Conservation (phyloP, 2,329 filamentous ascomycete genomes). For the Talaromyces sp. region DNA sequence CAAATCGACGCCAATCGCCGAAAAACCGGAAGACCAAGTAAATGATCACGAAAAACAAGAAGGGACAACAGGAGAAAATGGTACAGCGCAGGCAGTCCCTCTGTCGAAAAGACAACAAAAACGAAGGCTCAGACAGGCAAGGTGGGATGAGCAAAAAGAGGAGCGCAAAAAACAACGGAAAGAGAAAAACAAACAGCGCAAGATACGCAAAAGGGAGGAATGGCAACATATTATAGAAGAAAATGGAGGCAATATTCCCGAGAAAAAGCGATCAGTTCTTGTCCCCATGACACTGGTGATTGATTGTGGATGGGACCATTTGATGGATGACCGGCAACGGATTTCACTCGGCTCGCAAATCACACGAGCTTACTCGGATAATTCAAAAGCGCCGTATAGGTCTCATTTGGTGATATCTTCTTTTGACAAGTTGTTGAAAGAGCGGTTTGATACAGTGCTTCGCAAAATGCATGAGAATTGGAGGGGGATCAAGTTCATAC, state of each 20-base stretch:
- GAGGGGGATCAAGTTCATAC: constrained; percentile 72
- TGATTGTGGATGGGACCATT: constrained; percentile 86
- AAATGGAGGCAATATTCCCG: constrained; percentile 25
- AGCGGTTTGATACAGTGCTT: constrained; percentile 76
- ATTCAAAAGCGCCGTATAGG: constrained; percentile 64
- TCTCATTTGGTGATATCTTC: constrained; percentile 73
- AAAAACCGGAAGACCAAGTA: neutral
- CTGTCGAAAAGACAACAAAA: constrained; percentile 87
- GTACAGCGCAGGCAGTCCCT: constrained; percentile 17
- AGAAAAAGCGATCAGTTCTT: constrained; percentile 44
- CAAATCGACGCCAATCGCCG: neutral
- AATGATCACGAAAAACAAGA: constrained; percentile 12
- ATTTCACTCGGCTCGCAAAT: constrained; percentile 80
- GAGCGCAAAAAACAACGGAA: constrained; percentile 57
- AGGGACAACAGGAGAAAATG: neutral
- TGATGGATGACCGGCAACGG: constrained; percentile 84
- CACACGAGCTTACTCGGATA: constrained; percentile 85
- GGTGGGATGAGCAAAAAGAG: constrained; percentile 71
- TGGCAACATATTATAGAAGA: constrained; percentile 35
- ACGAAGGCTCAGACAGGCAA: constrained; percentile 66
- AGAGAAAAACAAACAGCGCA: constrained; percentile 52
- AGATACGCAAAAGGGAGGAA: constrained; percentile 48
- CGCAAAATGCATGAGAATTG: constrained; percentile 69
- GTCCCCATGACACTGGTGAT: constrained; percentile 78
- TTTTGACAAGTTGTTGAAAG: constrained; percentile 69